phyloP scores from a whole-genome alignment of 768 basidiomycete species.

The Mycena belliarum region DNA sequence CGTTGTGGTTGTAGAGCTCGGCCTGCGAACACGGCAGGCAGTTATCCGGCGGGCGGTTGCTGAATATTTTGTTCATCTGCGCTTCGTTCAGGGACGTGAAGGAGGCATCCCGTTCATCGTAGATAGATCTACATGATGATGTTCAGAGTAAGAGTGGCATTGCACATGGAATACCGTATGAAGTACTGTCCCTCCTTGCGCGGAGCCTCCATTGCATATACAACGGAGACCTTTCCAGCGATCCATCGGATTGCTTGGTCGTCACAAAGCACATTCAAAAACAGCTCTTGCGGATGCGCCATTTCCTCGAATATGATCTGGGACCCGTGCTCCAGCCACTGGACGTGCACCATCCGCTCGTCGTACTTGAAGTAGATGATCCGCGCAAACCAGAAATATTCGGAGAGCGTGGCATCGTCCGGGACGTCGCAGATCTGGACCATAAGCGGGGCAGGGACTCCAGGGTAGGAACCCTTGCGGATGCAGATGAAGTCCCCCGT shows the following conservation, averaged over 20 bases:
- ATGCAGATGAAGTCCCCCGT: constrained; percentile 64
- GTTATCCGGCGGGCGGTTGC: constrained; percentile 45
- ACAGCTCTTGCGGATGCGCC: constrained; percentile 64
- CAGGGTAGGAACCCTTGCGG: constrained; percentile 36
- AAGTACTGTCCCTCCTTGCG: constrained; percentile 25
- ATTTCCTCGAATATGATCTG: constrained; percentile 63
- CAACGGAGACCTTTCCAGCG: constrained; percentile 50
- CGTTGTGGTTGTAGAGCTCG: constrained; percentile 33
- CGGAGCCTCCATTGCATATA: constrained; percentile 26
- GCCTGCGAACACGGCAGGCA: constrained; percentile 50
- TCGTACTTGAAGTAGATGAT: constrained; percentile 55
- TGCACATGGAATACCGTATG: constrained; percentile 12
- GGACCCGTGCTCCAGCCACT: constrained; percentile 74
- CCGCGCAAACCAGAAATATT: constrained; percentile 76
- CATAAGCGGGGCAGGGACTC: constrained; percentile 31
- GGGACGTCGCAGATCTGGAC: constrained; percentile 31
- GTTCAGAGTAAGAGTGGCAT: neutral
- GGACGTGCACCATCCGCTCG: constrained; percentile 55
- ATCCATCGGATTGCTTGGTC: constrained; percentile 39
- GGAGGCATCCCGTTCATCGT: constrained; percentile 45
- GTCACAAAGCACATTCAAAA: constrained; percentile 57
- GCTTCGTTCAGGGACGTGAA: constrained; percentile 44
- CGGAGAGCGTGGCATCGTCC: constrained; percentile 41
- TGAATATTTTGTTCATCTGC: constrained; percentile 26
- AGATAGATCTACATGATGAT: constrained; percentile 43